These are phyloP conservation scores for Onygenales sp. DNA, from an alignment of 2,329 filamentous ascomycete species.

Conservation along the genomic window DNA sequence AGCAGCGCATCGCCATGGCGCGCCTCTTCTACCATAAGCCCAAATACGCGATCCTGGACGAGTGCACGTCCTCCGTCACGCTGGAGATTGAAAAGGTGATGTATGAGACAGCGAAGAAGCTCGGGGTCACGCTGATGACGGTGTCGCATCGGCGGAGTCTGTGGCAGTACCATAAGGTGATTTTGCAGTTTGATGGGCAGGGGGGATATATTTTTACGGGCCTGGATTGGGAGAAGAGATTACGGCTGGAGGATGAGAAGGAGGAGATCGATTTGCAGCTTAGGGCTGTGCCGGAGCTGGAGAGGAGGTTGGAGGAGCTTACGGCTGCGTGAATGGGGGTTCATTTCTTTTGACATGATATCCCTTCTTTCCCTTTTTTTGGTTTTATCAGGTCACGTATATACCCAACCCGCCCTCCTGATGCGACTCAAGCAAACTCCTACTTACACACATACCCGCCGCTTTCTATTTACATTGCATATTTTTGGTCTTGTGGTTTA, in stretches of 20 bases:
- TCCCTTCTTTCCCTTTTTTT: not conserved
- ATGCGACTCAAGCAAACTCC: too few species aligned
- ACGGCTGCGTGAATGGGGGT: constrained; percentile 33
- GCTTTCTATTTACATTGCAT: too few species aligned
- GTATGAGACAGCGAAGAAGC: constrained; percentile 89
- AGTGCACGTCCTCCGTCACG: constrained; percentile 93
- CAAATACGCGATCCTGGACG: constrained; percentile 89
- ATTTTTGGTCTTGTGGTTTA: too few species aligned
- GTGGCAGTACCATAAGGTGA: constrained; percentile 93
- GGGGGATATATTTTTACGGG: constrained; percentile 83
- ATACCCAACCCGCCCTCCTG: too few species aligned
- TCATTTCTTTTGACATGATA: not conserved
- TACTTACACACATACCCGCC: too few species aligned
- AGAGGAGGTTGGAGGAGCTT: constrained; percentile 75
- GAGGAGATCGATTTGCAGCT: constrained; percentile 84
- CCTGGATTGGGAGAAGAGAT: constrained; percentile 74
- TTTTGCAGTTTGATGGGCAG: constrained; percentile 93
- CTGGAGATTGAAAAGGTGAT: constrained; percentile 89
- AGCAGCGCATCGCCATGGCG: constrained; percentile 96
- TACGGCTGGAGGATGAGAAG: constrained; percentile 89
- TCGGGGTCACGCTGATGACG: constrained; percentile 94
- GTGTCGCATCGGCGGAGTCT: constrained; percentile 83
- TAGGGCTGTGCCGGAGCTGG: constrained; percentile 75
- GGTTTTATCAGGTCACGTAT: too few species aligned
- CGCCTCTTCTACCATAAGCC: constrained; percentile 88